Conservation (phyloP, 257 asterid species). For the Vinca minor region DNA sequence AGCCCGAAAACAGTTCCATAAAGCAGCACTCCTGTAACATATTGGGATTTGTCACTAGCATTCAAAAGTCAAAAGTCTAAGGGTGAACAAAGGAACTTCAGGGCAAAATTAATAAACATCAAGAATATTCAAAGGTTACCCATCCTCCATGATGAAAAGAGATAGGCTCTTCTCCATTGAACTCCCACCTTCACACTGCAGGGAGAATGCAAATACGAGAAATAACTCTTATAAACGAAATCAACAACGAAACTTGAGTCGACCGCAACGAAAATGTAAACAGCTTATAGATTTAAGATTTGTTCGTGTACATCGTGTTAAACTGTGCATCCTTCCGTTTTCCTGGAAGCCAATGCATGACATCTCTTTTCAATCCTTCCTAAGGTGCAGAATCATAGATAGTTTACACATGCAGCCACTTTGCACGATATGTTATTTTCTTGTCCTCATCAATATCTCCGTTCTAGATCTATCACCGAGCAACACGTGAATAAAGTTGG, state of each 20-base stretch:
- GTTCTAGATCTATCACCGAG: neutral
- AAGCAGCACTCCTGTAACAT: constrained; percentile 54
- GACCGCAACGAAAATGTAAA: constrained; percentile 2
- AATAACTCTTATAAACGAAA: constrained; percentile 10
- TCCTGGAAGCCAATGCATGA: neutral
- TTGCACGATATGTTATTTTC: neutral
- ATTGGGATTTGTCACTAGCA: constrained; percentile 18
- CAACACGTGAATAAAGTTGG: neutral
- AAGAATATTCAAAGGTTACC: constrained; percentile 38
- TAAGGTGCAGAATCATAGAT: too few relatives aligned
- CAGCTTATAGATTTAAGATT: neutral
- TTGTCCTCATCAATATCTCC: neutral
- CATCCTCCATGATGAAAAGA: constrained; percentile 44
- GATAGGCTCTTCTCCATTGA: constrained; percentile 66
- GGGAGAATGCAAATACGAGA: constrained; percentile 22
- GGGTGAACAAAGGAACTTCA: constrained; percentile 5
- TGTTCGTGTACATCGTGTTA: neutral
- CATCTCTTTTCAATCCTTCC: too few relatives aligned
- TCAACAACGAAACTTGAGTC: neutral
- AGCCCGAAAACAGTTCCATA: constrained; percentile 80
- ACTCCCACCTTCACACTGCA: constrained; percentile 75
- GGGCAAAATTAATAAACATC: constrained; percentile 2
- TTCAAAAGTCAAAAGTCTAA: constrained; percentile 7
- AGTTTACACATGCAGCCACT: neutral
- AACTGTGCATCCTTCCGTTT: neutral